phyloP scores from a whole-genome alignment of 2,329 filamentous ascomycete genomes.

The Claviceps humidiphila region DNA sequence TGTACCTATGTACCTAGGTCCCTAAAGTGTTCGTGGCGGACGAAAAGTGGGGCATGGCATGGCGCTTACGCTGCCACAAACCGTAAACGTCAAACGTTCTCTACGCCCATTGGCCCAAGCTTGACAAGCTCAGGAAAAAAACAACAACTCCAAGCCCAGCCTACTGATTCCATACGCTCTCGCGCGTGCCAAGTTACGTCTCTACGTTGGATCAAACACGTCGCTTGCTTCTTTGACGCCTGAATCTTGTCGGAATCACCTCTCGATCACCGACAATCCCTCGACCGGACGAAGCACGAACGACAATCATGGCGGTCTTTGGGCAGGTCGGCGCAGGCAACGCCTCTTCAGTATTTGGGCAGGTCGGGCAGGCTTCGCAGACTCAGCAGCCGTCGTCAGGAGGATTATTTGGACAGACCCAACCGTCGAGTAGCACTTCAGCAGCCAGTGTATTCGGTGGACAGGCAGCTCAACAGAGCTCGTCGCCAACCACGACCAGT shows the following conservation, averaged over 20 bases:
- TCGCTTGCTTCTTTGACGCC: not conserved
- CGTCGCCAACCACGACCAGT: constrained; percentile 5
- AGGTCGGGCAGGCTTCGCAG: constrained; percentile 4
- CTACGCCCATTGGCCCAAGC: constrained; percentile 22
- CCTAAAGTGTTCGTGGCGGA: not conserved
- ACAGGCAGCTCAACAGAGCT: constrained; percentile 5
- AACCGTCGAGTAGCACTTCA: constrained; percentile 1
- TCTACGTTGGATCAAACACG: not conserved
- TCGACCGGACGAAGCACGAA: not conserved
- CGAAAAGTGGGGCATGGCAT: not conserved
- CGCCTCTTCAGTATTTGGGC: constrained; percentile 16
- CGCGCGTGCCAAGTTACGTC: not conserved
- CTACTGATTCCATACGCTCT: not conserved
- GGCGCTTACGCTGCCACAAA: not conserved
- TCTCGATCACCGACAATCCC: not conserved
- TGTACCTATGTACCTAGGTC: too few relatives aligned
- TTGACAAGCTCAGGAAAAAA: constrained; percentile 8
- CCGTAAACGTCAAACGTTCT: not conserved
- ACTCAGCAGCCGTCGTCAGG: constrained; percentile 3
- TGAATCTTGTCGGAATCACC: not conserved
- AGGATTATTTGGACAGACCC: constrained; percentile 4
- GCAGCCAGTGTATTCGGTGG: constrained; percentile 3
- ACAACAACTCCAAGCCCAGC: not conserved
- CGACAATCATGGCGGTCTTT: constrained; percentile 21
- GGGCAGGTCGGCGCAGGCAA: constrained; percentile 15